Percentiles rank a stretch among this genome's conserved stretches.
Evolutionary conservation across 2,329 filamentous ascomycete genomes (phyloP).

Genomic region (Alternaria sp.): DNA sequence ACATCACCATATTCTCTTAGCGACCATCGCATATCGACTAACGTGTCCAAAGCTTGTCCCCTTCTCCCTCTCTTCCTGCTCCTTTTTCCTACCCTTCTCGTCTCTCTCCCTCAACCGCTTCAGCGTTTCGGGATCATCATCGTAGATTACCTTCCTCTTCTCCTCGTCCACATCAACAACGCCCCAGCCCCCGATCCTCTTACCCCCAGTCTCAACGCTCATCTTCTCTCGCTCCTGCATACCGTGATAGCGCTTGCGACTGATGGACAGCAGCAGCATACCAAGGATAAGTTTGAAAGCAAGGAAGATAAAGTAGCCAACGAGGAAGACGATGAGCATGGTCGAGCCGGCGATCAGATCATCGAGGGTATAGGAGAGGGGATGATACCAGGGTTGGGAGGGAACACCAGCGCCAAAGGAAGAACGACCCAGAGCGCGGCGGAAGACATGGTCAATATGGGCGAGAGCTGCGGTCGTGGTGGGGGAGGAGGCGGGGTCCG

Average conservation of each 20-base stretch:
- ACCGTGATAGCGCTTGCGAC: constrained; percentile 77
- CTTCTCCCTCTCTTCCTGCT: constrained; percentile 59
- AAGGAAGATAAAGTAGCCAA: constrained; percentile 83
- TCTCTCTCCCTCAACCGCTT: constrained; percentile 67
- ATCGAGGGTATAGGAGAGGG: constrained; percentile 67
- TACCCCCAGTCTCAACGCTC: constrained; percentile 71
- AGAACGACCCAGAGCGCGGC: constrained; percentile 77
- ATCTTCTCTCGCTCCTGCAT: constrained; percentile 76
- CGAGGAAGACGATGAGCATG: constrained; percentile 86
- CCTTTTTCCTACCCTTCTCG: constrained; percentile 69
- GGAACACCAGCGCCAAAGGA: constrained; percentile 62
- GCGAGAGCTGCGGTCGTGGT: constrained; percentile 79
- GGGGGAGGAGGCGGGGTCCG: constrained; percentile 68
- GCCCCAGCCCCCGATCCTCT: constrained; percentile 81
- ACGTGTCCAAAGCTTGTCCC: constrained; percentile 70
- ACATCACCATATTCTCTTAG: constrained; percentile 90
- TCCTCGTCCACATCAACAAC: constrained; percentile 90
- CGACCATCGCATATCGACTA: constrained; percentile 90
- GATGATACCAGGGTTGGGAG: constrained; percentile 43
- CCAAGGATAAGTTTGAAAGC: constrained; percentile 84
- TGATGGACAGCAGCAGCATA: constrained; percentile 83
- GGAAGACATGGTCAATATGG: constrained; percentile 79
- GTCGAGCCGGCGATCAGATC: constrained; percentile 78
- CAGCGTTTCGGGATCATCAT: constrained; percentile 78
- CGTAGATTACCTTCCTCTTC: constrained; percentile 83